Percentiles rank a stretch among this genome's conserved stretches.
Evolutionary conservation across 257 asterid genomes (phyloP).

Genomic region (Prunella vulgaris): DNA sequence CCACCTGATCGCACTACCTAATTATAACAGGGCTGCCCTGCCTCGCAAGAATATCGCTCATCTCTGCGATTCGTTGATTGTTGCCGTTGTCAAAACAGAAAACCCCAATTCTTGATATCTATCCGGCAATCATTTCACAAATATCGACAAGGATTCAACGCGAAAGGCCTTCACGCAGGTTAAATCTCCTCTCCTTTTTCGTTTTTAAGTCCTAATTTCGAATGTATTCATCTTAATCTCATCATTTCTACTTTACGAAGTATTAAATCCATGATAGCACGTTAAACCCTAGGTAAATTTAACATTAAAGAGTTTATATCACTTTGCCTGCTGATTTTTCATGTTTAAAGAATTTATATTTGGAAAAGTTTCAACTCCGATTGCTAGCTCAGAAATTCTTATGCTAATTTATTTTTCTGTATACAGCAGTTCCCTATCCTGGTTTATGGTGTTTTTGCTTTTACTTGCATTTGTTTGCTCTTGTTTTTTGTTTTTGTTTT

Average conservation of each 20-base stretch:
- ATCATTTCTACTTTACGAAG: background rate
- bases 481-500: too few species aligned
- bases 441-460: too few species aligned
- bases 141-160: background rate
- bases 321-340: background rate
- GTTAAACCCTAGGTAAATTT: background rate
- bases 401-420: background rate
- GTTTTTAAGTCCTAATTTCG: background rate
- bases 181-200: background rate
- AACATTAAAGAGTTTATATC: background rate
- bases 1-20: background rate
- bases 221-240: background rate
- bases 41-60: slow-evolving; percentile 1
- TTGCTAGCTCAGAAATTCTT: background rate
- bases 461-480: too few species aligned
- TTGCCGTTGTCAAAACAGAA: background rate
- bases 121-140: background rate
- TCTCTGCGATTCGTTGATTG: background rate
- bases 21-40: background rate
- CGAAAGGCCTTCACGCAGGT: background rate
- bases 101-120: background rate
- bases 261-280: background rate
- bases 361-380: background rate
- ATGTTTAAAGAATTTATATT: background rate
- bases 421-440: background rate